Base-by-base conservation (phyloP, 2,329 filamentous ascomycete species). In the Sporothrix dimorphospora region DNA sequence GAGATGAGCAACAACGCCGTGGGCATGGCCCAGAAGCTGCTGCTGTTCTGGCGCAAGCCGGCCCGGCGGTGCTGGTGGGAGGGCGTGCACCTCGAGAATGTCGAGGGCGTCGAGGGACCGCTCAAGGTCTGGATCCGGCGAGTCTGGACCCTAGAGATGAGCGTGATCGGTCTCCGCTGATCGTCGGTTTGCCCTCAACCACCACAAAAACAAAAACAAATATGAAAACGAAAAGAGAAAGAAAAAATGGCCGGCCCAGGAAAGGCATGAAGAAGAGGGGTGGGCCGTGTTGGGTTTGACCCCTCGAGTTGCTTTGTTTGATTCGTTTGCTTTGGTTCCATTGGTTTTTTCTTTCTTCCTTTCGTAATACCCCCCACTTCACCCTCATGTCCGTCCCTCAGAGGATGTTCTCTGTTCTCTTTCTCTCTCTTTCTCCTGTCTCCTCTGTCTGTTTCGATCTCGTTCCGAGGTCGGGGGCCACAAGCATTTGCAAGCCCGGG, bases 121-220 rank as follows among this genome's bases (percentile, higher is more conserved):
- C 86, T 99, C 76, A 99, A 99, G 83, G 94, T 99, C 72, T 99
- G 96, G 96, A 98, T 99, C 80, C 88, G 96, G 79, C 89, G 96
- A 78, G 96, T 99, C 73, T 99, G 96, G 96, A 99, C 96, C 73
- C 87, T 99, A 73, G 96, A 99, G 86, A 99, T 99, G 93, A 96
- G 93, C 80, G 93, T 96, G 71, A 96, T 97, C 81, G 93, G 93
- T 71, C 85, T 97, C 77, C 91, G 93, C 80, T 93, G 81, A 84
- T n/a, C 14, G 21, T 2, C 24, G 3, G 7, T 45, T 16, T 9
- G 16, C 45, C 14, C 21, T 4, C 19, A 21, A 30, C 27, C 19
- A 40, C 3, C 30, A n/a, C 24, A 14, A 57, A 42, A 57, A 59
- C 8, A 49, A 45, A 68, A 53, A 49, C 42, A 69, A 34, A 30